Conservation (phyloP, 2,329 filamentous ascomycete species). For the Fusarium globosum region DNA sequence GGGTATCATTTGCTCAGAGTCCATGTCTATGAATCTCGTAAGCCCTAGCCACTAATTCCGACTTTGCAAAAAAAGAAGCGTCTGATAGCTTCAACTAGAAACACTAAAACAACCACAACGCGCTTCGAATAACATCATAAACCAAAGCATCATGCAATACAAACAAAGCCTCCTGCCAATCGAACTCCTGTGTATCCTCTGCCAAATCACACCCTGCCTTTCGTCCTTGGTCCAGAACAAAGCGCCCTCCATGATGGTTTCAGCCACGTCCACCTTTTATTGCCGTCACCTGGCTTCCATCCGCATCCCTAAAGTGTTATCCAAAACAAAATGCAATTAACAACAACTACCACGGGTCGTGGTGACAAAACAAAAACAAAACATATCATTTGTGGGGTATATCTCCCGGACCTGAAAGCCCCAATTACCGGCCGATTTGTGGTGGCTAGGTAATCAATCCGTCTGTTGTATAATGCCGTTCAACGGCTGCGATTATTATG, state of each 20-base stretch:
- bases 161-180: slow-evolving; percentile 21
- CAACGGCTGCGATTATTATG: slow-evolving; percentile 16
- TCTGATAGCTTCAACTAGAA: slow-evolving; percentile 25
- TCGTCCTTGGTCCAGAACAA: slow-evolving; percentile 14
- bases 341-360: slow-evolving; percentile 16
- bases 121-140: slow-evolving; percentile 22
- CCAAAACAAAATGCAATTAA: slow-evolving; percentile 29
- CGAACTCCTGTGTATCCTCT: slow-evolving; percentile 29
- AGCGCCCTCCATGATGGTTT: slow-evolving; percentile 23
- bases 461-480: slow-evolving; percentile 7
- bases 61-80: slow-evolving; percentile 27
- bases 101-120: slow-evolving; percentile 14
- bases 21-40: slow-evolving; percentile 35
- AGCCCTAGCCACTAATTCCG: slow-evolving; percentile 26
- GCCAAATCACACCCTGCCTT: slow-evolving; percentile 1
- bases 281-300: not conserved
- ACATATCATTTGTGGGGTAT: slow-evolving; percentile 44
- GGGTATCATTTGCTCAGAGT: slow-evolving; percentile 45
- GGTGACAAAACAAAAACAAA: slow-evolving; percentile 30
- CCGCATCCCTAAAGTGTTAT: slow-evolving; percentile 5
- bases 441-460: not conserved
- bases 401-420: slow-evolving; percentile 42
- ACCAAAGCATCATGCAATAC: slow-evolving; percentile 29
- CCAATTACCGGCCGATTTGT: slow-evolving; percentile 26
- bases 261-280: slow-evolving; percentile 27